Evolutionary conservation across 2,329 filamentous ascomycete genomes (phyloP), one percentile per base, ranked within the genome.

Genomic region (Epichloe gansuensis): DNA sequence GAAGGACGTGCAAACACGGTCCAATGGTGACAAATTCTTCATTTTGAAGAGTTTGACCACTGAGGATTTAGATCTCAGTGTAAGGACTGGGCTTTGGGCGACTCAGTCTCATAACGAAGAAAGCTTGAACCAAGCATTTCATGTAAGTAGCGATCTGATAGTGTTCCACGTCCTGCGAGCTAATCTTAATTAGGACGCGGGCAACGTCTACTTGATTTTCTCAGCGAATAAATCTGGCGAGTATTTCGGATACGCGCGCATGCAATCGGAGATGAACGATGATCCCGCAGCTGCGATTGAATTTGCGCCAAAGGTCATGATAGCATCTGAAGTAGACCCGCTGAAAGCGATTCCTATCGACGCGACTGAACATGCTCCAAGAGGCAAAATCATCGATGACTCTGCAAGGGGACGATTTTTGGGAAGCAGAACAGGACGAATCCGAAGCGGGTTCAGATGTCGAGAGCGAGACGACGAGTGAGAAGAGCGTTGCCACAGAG

Each of bases 221-320:
- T 97, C 91, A 1, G 91, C 91, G 12, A 97, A 97, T 68, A 96
- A 96, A 63, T 96, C 91, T 0, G 91, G 91, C 12, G 91, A 96
- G 67, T 97, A 96, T 64, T 96, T 93, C 69, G 91, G 91, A 21
- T 96, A 95, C 63, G 91, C 91, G 21, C 82, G 86, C 39, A 97
- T 97, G 91, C 73, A 76, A 9, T 95, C 91, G 23, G 74, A 82
- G 4, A 95, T 96, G 61, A 83, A 86, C 59, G 80, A 91, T 52
- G 86, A 95, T 59, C 82, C 85, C 11, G 76, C 77, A 0, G 80
- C 83, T 1, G 80, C 82, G 0, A 81, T 87, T 48, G 77, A 86
- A 62, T 85, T 88, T 67, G 81, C 82, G 4, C 82, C 82, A 1
- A 81, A 82, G 58, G 73, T 76, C 7, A 82, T 86, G 55, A 69